These are phyloP conservation scores for Modicella reniformis DNA, from an alignment of 371 early-diverging fungal genomes.

Conservation along the genomic window DNA sequence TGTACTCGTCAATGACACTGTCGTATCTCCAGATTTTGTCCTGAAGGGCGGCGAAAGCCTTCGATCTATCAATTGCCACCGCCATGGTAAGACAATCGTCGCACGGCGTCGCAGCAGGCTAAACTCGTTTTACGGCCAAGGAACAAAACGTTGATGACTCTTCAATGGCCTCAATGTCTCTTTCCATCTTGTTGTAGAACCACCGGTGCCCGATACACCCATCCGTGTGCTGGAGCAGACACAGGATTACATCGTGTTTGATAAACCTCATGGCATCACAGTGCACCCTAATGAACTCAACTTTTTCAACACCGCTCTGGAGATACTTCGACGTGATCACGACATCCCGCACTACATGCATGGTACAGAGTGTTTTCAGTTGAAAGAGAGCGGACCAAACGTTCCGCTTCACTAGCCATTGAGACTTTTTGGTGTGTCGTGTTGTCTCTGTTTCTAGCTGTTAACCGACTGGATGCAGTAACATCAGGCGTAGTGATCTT, in stretches of 20 bases:
- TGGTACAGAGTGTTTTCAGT: no score
- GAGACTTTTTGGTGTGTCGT: background rate
- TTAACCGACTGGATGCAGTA: constrained; percentile 49
- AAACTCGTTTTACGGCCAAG: no score
- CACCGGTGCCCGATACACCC: constrained; percentile 41
- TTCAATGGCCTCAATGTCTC: background rate
- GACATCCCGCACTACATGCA: constrained; percentile 48
- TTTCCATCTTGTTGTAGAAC: constrained; percentile 15
- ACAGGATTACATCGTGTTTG: constrained; percentile 42
- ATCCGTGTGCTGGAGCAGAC: constrained; percentile 43
- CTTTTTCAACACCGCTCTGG: constrained; percentile 45
- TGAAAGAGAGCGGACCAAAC: no score
- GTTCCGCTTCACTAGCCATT: no score
- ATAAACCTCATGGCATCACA: constrained; percentile 52
- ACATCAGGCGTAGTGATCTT: constrained; percentile 52
- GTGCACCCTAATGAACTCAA: constrained; percentile 53
- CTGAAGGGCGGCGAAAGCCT: constrained; percentile 48
- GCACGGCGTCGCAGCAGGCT: no score
- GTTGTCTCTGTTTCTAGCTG: constrained; percentile 18
- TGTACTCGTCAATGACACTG: constrained; percentile 38
- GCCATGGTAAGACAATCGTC: constrained; percentile 33
- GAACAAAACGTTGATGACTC: no score
- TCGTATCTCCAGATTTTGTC: constrained; percentile 34
- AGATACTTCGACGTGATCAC: constrained; percentile 45
- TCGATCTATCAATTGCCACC: constrained; percentile 44